phyloP scores from a whole-genome alignment of 768 basidiomycete species.

The Tulasnella sp. region DNA sequence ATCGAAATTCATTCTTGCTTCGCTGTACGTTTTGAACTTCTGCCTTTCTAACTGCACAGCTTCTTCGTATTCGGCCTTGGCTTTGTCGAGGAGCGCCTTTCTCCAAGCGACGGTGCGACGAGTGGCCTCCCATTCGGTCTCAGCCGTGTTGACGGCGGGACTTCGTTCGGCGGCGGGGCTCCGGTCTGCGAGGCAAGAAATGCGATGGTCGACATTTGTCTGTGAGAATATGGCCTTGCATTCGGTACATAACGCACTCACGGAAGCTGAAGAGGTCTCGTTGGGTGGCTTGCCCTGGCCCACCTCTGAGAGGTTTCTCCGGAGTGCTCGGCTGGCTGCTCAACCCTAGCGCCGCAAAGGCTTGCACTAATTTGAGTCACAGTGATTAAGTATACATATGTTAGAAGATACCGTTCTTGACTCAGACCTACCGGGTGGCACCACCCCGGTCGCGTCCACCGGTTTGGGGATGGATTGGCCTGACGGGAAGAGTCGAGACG shows the following conservation, averaged over 20 bases:
- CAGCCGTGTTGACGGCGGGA: not conserved
- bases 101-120: not conserved
- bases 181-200: not conserved
- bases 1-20: not conserved
- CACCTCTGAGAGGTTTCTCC: not conserved
- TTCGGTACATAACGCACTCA: not conserved
- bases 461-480: not conserved
- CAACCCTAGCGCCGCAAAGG: not conserved
- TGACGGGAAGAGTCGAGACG: not conserved
- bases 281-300: not conserved
- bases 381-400: not conserved
- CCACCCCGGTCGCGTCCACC: not conserved
- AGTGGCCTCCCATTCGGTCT: not conserved
- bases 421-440: not conserved
- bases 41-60: not conserved
- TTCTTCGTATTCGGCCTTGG: not conserved
- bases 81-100: not conserved
- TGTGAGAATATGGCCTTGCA: not conserved
- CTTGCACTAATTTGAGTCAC: not conserved
- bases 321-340: not conserved
- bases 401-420: not conserved
- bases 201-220: not conserved
- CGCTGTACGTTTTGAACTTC: slow-evolving; percentile 12
- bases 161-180: not conserved
- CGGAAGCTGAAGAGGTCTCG: not conserved